Conservation (phyloP, 306 rosid species). For the Sophora flavescens region DNA sequence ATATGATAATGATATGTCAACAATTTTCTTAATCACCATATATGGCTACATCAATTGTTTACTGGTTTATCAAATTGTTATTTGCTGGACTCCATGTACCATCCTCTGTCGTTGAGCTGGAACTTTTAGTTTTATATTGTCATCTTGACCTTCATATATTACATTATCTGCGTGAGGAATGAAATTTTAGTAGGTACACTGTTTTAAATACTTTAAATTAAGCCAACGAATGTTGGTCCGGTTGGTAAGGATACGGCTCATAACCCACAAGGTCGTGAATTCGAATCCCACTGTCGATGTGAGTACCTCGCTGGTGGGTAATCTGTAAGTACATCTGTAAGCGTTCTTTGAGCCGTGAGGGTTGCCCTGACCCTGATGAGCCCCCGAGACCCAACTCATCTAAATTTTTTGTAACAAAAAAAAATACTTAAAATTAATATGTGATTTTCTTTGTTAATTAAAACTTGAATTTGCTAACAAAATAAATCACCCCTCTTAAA, state of each 20-base stretch:
- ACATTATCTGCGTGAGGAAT: conserved; percentile 2
- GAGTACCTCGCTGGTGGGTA: no score
- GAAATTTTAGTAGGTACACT: background rate
- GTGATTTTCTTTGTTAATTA: background rate
- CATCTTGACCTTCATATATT: conserved; percentile 2
- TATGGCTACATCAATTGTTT: conserved; percentile 9
- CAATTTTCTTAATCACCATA: background rate
- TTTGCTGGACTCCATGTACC: background rate
- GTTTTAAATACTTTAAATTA: background rate
- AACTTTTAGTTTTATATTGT: background rate
- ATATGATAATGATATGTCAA: conserved; percentile 12
- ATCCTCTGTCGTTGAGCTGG: conserved; percentile 18
- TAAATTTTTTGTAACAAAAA: no score
- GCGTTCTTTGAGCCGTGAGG: no score
- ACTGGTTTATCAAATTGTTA: conserved; percentile 11
- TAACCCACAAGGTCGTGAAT: no score
- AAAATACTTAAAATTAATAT: background rate
- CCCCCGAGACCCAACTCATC: no score
- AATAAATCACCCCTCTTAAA: background rate
- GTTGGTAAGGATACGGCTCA: no score
- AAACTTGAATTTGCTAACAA: background rate
- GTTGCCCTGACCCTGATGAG: no score
- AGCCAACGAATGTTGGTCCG: no score
- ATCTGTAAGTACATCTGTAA: no score
- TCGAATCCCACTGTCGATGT: no score